Percentiles rank a stretch among this genome's conserved stretches.
phyloP scores from a whole-genome alignment of 2,329 filamentous ascomycete species.

The Colletotrichum sp. region DNA sequence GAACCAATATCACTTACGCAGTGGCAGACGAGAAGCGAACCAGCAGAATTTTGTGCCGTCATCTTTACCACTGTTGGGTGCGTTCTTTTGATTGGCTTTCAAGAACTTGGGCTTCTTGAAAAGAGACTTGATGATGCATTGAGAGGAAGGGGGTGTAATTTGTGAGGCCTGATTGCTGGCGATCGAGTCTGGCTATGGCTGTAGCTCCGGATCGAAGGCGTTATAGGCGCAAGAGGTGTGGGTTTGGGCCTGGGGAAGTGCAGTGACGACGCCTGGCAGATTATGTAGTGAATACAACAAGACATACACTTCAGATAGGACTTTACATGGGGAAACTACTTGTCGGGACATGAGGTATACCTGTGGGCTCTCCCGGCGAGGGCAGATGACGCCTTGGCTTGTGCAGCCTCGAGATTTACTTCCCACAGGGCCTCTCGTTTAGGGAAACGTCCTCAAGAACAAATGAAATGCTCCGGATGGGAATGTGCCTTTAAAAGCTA shows the following conservation, averaged over 20 bases:
- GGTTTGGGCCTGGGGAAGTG: background rate
- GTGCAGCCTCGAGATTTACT: background rate
- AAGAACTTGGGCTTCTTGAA: slow-evolving; percentile 1
- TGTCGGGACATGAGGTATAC: background rate
- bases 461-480: background rate
- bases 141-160: background rate
- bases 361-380: background rate
- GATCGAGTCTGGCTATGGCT: background rate
- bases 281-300: background rate
- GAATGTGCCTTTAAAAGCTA: background rate
- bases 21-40: background rate
- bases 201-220: background rate
- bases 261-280: background rate
- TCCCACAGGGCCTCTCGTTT: background rate
- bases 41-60: background rate
- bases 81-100: slow-evolving; percentile 11
- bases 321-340: background rate
- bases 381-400: background rate
- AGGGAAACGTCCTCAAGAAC: background rate
- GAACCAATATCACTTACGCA: background rate
- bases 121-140: background rate
- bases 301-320: background rate
- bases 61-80: background rate
- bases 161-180: background rate
- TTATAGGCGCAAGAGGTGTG: background rate